Evolutionary conservation across 2,329 filamentous ascomycete genomes (phyloP).

Genomic region (Diplodia sapinea): DNA sequence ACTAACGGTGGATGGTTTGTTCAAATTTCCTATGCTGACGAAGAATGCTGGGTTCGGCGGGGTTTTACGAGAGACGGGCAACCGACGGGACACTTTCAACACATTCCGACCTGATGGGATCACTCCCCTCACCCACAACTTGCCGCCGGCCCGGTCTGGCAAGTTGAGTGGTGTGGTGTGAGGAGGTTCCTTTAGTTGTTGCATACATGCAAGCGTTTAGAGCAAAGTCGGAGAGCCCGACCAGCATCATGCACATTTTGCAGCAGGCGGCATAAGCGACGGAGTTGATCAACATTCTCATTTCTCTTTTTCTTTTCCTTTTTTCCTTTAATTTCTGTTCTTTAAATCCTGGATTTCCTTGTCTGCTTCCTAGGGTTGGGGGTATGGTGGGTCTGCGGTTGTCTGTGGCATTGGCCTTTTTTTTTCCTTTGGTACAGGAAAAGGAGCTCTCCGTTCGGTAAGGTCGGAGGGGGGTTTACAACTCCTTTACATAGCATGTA

Average conservation of each 20-base stretch:
- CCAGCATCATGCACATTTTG: slow-evolving; percentile 10
- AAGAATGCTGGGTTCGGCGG: slow-evolving; percentile 14
- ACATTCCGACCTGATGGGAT: not conserved
- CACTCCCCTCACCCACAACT: not conserved
- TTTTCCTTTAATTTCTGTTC: not conserved
- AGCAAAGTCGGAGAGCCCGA: slow-evolving; percentile 4
- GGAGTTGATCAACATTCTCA: slow-evolving; percentile 11
- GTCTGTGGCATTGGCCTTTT: not conserved
- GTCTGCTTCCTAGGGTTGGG: too few relatives aligned
- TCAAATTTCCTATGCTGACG: not conserved
- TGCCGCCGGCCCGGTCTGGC: not conserved
- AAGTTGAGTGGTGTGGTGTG: not conserved
- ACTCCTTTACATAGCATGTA: not conserved
- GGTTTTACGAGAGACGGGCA: not conserved
- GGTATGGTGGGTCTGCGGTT: not conserved
- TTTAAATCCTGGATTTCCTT: not conserved
- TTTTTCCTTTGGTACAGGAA: not conserved
- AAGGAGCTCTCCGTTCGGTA: not conserved
- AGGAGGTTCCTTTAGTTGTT: not conserved
- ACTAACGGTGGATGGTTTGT: not conserved
- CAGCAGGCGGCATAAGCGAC: slow-evolving; percentile 23
- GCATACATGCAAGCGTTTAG: not conserved
- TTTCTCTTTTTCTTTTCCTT: not conserved
- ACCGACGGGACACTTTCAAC: slow-evolving; percentile 4
- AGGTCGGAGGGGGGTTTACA: not conserved